Evolutionary conservation across 495 filamentous ascomycete species (phyloP), one percentile per base, ranked within the genome.

Genomic region (Trichoderma virens): DNA sequence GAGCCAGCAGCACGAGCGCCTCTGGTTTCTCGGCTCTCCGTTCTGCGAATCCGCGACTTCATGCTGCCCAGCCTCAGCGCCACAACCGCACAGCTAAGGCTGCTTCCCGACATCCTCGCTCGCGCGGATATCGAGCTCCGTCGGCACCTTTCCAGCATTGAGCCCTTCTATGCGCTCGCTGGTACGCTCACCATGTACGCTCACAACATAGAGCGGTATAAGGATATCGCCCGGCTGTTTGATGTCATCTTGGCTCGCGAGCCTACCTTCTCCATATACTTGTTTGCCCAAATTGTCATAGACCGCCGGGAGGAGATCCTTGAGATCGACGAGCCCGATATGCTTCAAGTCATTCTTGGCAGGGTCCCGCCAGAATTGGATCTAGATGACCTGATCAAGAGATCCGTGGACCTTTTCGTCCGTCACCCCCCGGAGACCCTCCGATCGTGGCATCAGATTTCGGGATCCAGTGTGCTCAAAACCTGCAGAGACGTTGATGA

Each of bases 141-240:
- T 70, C 79, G 68, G 2, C 95, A 95, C 75, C 80, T 98, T 2
- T 86, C 88, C 3, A 79, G 79, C 7, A 91, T 87, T 2, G 84
- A 92, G 69, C 92, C 94, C 2, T 97, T 92, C 78, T 98, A 97
- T 74, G 95, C 95, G 6, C 80, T 98, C 18, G 83, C 89, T 6
- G 91, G 93, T 31, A 96, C 91, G 0, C 79, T 98, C 30, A 98
- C 94, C 20, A 84, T 98, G 71, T 98, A 97, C 74, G 92, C 94
- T 32, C 94, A 98, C 74, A 91, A 97, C 70, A 92, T 98, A 64
- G 86, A 93, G 73, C 89, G 88, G 59, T 96, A 95, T 72, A 86
- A 86, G 65, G 88, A 91, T 66, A 97, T 81, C 91, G 83, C 93
- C 14, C 84, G 94, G 28, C 78, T 98, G 0, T 98, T 97, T 71